Conservation (phyloP, 2,329 filamentous ascomycete species). For the Alternaria postmessia region DNA sequence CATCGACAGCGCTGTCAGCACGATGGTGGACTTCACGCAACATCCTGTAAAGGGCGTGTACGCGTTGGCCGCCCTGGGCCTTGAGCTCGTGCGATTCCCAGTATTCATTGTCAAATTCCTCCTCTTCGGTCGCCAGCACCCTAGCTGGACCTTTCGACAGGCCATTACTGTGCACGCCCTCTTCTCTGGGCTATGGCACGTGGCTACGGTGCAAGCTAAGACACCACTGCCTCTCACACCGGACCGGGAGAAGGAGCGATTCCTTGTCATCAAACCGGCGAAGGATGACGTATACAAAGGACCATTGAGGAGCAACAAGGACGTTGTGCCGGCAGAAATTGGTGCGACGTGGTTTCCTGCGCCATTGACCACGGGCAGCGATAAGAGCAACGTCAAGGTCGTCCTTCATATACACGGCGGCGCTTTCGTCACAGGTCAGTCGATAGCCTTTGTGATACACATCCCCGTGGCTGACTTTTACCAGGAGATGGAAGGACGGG, state of each 20-base stretch:
- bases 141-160: conserved; percentile 52
- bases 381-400: conserved; percentile 39
- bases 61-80: conserved; percentile 44
- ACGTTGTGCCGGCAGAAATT: conserved; percentile 49
- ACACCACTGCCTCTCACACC: conserved; percentile 48
- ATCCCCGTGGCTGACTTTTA: neutral
- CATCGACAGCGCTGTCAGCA: neutral
- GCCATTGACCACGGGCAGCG: conserved; percentile 21
- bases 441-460: neutral
- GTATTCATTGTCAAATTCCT: conserved; percentile 52
- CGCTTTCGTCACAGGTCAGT: conserved; percentile 54
- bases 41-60: conserved; percentile 55
- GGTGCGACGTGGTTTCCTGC: conserved; percentile 56
- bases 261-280: conserved; percentile 43
- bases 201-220: conserved; percentile 35
- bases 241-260: conserved; percentile 51
- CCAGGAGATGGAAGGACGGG: conserved; percentile 48
- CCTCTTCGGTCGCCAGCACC: conserved; percentile 49
- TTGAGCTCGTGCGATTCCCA: conserved; percentile 50
- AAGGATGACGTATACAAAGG: conserved; percentile 37
- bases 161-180: conserved; percentile 48
- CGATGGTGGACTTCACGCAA: conserved; percentile 30
- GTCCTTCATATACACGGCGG: conserved; percentile 61
- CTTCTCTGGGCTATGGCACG: conserved; percentile 44
- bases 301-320: conserved; percentile 37